These are phyloP conservation scores for Stygiomarasmius scandens DNA, from an alignment of 1,284 basidiomycete species.

Conservation along the genomic window DNA sequence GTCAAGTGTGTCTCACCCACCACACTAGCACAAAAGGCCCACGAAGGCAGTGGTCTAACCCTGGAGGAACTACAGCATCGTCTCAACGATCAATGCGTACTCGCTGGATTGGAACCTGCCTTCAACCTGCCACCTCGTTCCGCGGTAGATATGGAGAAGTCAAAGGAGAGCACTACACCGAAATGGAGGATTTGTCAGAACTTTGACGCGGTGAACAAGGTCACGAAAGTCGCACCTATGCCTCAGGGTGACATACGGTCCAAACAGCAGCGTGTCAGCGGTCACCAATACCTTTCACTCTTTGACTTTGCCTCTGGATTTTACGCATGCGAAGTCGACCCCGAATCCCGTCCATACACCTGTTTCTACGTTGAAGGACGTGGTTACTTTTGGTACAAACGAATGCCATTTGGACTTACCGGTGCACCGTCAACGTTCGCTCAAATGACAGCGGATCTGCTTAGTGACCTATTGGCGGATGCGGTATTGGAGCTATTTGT, in stretches of 20 bases:
- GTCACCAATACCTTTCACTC: slow-evolving; percentile 30
- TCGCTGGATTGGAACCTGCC: slow-evolving; percentile 20
- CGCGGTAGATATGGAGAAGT: slow-evolving; percentile 24
- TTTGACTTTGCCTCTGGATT: slow-evolving; percentile 40
- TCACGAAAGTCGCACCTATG: no score
- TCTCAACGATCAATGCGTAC: slow-evolving; percentile 31
- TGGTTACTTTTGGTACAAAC: slow-evolving; percentile 36
- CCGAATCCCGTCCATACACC: slow-evolving; percentile 33
- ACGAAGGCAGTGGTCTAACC: slow-evolving; percentile 28
- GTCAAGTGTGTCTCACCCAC: slow-evolving; percentile 33
- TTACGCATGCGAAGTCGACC: slow-evolving; percentile 32
- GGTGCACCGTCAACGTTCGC: slow-evolving; percentile 41
- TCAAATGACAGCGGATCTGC: slow-evolving; percentile 29
- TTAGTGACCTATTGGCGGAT: slow-evolving; percentile 15
- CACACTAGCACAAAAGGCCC: slow-evolving; percentile 32
- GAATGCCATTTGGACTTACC: slow-evolving; percentile 45
- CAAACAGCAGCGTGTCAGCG: slow-evolving; percentile 34
- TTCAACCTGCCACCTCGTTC: slow-evolving; percentile 18
- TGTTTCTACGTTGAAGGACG: slow-evolving; percentile 40
- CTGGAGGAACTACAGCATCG: slow-evolving; percentile 28
- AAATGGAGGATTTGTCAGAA: no score
- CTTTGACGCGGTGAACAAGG: no score
- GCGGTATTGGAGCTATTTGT: slow-evolving; percentile 30
- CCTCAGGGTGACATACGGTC: no score
- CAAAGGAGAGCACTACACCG: no score